Conservation (phyloP, 2,329 filamentous ascomycete species). For the Zymoseptoria brevis region DNA sequence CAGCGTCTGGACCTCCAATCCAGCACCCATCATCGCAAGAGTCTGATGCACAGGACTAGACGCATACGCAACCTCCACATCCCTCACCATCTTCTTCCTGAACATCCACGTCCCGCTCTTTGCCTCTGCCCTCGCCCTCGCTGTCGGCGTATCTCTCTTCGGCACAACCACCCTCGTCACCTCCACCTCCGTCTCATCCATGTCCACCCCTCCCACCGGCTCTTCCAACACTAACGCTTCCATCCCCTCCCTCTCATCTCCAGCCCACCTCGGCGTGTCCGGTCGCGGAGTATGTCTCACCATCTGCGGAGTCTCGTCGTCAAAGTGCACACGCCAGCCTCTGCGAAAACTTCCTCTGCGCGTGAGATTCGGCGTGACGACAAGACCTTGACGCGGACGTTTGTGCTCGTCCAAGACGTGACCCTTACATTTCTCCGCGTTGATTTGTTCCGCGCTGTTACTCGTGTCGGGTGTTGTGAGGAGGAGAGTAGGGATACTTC, state of each 20-base stretch:
- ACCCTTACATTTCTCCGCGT: neutral
- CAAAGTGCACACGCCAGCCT: neutral
- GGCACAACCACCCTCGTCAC: neutral
- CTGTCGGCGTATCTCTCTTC: neutral
- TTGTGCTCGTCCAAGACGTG: neutral
- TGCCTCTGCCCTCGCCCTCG: neutral
- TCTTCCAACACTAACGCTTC: neutral
- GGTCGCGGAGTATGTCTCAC: neutral
- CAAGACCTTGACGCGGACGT: neutral
- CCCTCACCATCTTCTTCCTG: neutral
- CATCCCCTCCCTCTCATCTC: neutral
- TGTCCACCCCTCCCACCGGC: neutral
- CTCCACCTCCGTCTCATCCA: neutral
- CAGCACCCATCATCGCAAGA: neutral
- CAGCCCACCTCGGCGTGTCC: neutral
- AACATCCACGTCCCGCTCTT: neutral
- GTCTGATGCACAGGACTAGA: neutral
- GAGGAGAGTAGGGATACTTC: neutral
- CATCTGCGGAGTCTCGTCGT: neutral
- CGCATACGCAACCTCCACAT: neutral
- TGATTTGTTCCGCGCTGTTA: neutral
- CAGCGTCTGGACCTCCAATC: neutral
- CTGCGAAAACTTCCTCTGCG: neutral
- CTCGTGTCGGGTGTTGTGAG: neutral
- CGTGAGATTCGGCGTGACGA: neutral